Evolutionary conservation across 2,329 filamentous ascomycete genomes (phyloP).

Genomic region (Camillea tinctor): DNA sequence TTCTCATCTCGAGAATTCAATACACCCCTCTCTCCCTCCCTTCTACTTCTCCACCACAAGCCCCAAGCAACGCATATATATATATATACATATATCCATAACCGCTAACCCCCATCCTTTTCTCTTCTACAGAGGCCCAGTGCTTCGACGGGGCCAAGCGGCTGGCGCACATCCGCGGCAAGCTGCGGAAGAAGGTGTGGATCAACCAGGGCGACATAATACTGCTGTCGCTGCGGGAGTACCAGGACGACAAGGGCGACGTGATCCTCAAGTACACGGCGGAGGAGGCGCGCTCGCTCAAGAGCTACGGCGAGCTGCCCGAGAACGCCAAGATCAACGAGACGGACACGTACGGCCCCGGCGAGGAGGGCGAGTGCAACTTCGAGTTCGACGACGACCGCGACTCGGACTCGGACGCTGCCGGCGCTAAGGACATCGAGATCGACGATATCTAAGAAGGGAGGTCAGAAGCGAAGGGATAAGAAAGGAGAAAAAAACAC

Average conservation of each 20-base stretch:
- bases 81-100: too few relatives aligned
- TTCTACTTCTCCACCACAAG: not conserved
- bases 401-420: conserved; percentile 58
- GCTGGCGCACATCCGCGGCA: conserved; percentile 81
- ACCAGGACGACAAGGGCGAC: conserved; percentile 91
- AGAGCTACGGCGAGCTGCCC: conserved; percentile 95
- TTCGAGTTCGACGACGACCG: conserved; percentile 98
- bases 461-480: not conserved
- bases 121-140: conserved; percentile 60
- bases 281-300: conserved; percentile 92
- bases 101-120: not conserved
- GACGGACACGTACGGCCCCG: conserved; percentile 89
- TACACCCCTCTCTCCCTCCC: too few relatives aligned
- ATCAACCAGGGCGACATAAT: conserved; percentile 98
- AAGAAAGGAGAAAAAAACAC: not conserved
- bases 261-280: conserved; percentile 94
- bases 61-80: not conserved
- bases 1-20: too few relatives aligned
- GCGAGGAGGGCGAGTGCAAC: conserved; percentile 91
- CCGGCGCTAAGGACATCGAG: conserved; percentile 69
- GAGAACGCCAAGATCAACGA: conserved; percentile 99
- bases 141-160: conserved; percentile 95
- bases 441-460: conserved; percentile 95
- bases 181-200: conserved; percentile 99
- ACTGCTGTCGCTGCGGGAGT: conserved; percentile 82